Evolutionary conservation across 768 basidiomycete species (phyloP).

Genomic region (Hysterangium stoloniferum): DNA sequence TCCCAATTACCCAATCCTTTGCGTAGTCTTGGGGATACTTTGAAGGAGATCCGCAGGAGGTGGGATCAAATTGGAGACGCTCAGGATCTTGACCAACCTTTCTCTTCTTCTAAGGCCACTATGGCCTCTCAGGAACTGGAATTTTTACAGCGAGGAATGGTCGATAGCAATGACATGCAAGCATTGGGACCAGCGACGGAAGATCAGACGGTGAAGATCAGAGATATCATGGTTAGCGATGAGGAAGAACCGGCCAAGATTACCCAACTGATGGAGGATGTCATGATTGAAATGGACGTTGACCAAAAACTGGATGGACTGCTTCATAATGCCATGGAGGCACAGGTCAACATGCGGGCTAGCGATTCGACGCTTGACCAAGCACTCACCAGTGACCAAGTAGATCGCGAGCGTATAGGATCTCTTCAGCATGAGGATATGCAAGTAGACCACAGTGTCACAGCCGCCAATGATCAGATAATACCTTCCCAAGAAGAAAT

Average conservation of each 20-base stretch:
- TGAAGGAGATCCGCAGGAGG: conserved; percentile 75
- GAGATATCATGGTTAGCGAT: conserved; percentile 72
- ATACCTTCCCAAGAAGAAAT: conserved; percentile 16
- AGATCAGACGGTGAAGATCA: conserved; percentile 74
- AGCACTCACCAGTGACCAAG: neutral
- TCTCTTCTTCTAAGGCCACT: neutral
- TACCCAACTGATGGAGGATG: conserved; percentile 12
- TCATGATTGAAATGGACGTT: conserved; percentile 13
- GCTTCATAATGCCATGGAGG: neutral
- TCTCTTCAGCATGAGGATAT: no score
- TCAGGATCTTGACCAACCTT: conserved; percentile 24
- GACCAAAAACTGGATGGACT: neutral
- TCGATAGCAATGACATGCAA: conserved; percentile 68
- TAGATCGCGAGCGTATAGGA: neutral
- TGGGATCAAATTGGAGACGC: conserved; percentile 70
- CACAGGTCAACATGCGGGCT: neutral
- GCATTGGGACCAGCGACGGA: conserved; percentile 83
- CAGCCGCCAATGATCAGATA: conserved; percentile 26
- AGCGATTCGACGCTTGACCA: neutral
- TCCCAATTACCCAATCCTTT: conserved; percentile 48
- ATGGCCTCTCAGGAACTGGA: conserved; percentile 36
- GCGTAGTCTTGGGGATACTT: conserved; percentile 76
- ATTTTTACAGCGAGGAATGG: conserved; percentile 59
- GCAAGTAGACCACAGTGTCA: neutral
- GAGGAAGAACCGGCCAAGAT: conserved; percentile 29